phyloP scores from a whole-genome alignment of 345 rosid species.

The Boechera retrofracta region DNA sequence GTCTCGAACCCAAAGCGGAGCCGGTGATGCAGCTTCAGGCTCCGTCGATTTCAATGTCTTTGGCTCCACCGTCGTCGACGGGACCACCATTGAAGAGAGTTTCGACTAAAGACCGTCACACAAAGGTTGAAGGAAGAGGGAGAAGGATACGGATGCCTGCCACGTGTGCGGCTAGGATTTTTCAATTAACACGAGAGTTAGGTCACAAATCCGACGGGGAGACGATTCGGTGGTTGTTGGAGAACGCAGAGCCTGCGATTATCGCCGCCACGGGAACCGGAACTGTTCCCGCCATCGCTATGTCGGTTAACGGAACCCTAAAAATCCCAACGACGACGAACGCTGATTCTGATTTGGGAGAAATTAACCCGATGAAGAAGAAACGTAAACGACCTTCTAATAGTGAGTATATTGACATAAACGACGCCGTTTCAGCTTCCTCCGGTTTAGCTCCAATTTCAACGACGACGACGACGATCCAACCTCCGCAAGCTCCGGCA shows the following conservation, averaged over 20 bases:
- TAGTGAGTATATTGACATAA: constrained; percentile 73
- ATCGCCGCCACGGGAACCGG: constrained; percentile 93
- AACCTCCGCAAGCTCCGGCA: constrained; percentile 24
- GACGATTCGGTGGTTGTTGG: constrained; percentile 85
- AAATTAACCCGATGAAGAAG: constrained; percentile 51
- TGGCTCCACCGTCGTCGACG: constrained; percentile 45
- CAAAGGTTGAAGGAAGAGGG: constrained; percentile 92
- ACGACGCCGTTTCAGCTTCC: constrained; percentile 55
- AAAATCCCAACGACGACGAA: constrained; percentile 77
- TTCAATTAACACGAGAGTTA: constrained; percentile 83
- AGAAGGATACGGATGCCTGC: constrained; percentile 98
- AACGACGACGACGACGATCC: not conserved
- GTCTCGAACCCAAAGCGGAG: constrained; percentile 52
- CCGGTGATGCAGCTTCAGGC: constrained; percentile 40
- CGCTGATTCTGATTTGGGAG: constrained; percentile 52
- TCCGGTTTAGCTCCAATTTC: constrained; percentile 63
- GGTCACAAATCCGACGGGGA: constrained; percentile 95
- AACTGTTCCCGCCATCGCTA: constrained; percentile 90
- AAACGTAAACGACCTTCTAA: constrained; percentile 75
- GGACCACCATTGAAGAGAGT: constrained; percentile 58
- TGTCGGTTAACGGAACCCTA: constrained; percentile 84
- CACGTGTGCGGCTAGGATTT: constrained; percentile 90
- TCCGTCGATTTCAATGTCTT: constrained; percentile 46
- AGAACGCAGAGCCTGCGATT: constrained; percentile 88
- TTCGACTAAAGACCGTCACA: constrained; percentile 87